phyloP scores from a whole-genome alignment of 2,329 filamentous ascomycete genomes.

The Fusarium anguioides region DNA sequence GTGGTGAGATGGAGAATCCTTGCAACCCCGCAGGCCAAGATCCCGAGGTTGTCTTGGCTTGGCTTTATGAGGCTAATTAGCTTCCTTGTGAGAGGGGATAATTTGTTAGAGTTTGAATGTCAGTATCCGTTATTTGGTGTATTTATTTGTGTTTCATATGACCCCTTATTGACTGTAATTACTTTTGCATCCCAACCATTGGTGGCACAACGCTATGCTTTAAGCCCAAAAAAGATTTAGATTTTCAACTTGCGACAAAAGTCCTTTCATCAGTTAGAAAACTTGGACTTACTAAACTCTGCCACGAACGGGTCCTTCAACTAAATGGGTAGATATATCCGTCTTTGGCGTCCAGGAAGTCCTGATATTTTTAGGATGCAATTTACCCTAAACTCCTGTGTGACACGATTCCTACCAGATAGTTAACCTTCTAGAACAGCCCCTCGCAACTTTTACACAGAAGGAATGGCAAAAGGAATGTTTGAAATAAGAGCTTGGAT shows the following conservation, averaged over 20 bases:
- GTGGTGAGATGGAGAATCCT: slow-evolving; percentile 14
- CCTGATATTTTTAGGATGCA: neutral
- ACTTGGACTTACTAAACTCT: too few relatives aligned
- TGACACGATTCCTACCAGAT: neutral
- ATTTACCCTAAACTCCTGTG: neutral
- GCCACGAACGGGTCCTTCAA: neutral
- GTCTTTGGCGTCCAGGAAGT: neutral
- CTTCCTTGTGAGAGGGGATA: slow-evolving; percentile 19
- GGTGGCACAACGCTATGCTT: neutral
- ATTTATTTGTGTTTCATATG: neutral
- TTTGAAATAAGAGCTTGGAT: neutral
- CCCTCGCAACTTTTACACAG: neutral
- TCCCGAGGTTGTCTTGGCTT: slow-evolving; percentile 35
- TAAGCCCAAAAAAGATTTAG: neutral
- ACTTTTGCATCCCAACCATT: too few relatives aligned
- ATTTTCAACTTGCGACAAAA: neutral
- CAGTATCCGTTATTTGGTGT: neutral
- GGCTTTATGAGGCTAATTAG: too few relatives aligned
- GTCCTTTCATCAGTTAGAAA: neutral
- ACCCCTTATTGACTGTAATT: neutral
- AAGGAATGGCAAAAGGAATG: neutral
- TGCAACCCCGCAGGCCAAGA: slow-evolving; percentile 30
- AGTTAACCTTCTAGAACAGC: neutral
- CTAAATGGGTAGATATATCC: neutral
- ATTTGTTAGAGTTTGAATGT: neutral